A percentile compares a stretch with the other conserved stretches of the same genome.
phyloP scores from a whole-genome alignment of 2,329 filamentous ascomycete species.

The Ceratocystis harringtonii region DNA sequence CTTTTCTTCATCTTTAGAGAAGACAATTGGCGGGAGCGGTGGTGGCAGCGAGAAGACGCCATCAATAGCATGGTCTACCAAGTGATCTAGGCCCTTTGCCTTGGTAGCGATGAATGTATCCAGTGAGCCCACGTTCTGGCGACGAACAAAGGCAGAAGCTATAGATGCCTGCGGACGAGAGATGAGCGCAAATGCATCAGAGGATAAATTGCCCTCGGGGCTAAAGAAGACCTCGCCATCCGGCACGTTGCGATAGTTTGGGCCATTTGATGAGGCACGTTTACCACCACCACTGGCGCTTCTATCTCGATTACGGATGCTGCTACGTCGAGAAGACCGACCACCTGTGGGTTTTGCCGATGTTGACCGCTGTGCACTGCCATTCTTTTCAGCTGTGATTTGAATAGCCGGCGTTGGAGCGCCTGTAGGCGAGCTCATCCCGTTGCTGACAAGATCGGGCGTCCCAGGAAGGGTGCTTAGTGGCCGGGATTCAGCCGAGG shows the following conservation, averaged over 20 bases:
- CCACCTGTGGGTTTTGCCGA: slow-evolving; percentile 1
- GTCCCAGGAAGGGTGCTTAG: slow-evolving; percentile 29
- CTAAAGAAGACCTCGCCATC: slow-evolving; percentile 40
- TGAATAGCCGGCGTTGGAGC: slow-evolving; percentile 21
- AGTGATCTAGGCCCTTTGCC: slow-evolving; percentile 27
- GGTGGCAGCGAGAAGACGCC: slow-evolving; percentile 32
- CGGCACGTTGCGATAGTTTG: slow-evolving; percentile 31
- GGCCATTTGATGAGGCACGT: slow-evolving; percentile 28
- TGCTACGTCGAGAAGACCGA: slow-evolving; percentile 16
- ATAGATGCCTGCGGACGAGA: slow-evolving; percentile 29
- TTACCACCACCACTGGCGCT: slow-evolving; percentile 29
- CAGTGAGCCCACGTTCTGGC: slow-evolving; percentile 30
- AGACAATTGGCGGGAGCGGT: slow-evolving; percentile 37
- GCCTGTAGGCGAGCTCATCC: slow-evolving; percentile 25
- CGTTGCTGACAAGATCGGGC: slow-evolving; percentile 30
- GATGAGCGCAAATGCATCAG: slow-evolving; percentile 32
- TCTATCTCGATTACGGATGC: slow-evolving; percentile 17
- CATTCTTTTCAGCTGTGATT: neutral
- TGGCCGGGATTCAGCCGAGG: slow-evolving; percentile 4
- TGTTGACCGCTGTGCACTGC: neutral
- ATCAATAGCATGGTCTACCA: slow-evolving; percentile 28
- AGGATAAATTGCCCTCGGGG: slow-evolving; percentile 30
- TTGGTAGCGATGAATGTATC: slow-evolving; percentile 32
- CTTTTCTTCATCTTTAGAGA: slow-evolving; percentile 38
- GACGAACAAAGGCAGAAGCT: slow-evolving; percentile 30